phyloP scores from a whole-genome alignment of 805 yeast species.

The Metschnikowia santaceciliae region DNA sequence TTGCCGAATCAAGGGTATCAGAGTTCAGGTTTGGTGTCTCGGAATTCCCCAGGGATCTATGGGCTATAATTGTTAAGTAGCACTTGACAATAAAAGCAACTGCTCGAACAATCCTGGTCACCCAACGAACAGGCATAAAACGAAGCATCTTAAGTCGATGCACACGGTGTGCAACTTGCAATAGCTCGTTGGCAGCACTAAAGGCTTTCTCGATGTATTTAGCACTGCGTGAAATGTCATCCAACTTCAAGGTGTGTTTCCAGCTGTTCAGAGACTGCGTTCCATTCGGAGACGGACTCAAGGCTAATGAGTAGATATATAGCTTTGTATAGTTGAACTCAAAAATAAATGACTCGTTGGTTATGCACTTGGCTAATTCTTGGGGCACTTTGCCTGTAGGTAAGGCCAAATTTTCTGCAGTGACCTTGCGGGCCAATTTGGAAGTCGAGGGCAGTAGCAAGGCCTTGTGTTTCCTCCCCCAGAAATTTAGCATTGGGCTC shows the following conservation, averaged over 20 bases:
- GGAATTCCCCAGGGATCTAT: slow-evolving; percentile 24
- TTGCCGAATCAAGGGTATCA: slow-evolving; percentile 42
- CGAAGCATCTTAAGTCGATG: slow-evolving; percentile 59
- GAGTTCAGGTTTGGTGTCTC: slow-evolving; percentile 16
- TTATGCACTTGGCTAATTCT: slow-evolving; percentile 45
- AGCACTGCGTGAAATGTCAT: slow-evolving; percentile 69
- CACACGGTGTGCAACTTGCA: slow-evolving; percentile 66
- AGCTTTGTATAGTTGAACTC: slow-evolving; percentile 83
- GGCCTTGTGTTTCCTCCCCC: slow-evolving; percentile 64
- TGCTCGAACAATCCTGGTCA: slow-evolving; percentile 77
- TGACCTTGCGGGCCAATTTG: slow-evolving; percentile 32
- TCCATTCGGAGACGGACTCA: slow-evolving; percentile 40
- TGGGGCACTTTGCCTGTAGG: slow-evolving; percentile 33
- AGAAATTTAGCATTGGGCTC: slow-evolving; percentile 71
- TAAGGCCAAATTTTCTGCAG: slow-evolving; percentile 23
- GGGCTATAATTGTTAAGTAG: slow-evolving; percentile 59
- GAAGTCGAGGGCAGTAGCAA: slow-evolving; percentile 49
- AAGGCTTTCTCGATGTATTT: slow-evolving; percentile 79
- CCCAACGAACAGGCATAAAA: slow-evolving; percentile 92
- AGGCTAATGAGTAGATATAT: slow-evolving; percentile 79
- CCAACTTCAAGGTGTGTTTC: slow-evolving; percentile 44
- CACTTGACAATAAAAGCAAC: slow-evolving; percentile 89
- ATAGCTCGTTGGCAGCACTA: slow-evolving; percentile 75
- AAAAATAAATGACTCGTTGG: slow-evolving; percentile 67
- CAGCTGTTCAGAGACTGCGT: slow-evolving; percentile 7